Evolutionary conservation across 2,329 filamentous ascomycete genomes (phyloP).

Genomic region (Fusarium nelsonii): DNA sequence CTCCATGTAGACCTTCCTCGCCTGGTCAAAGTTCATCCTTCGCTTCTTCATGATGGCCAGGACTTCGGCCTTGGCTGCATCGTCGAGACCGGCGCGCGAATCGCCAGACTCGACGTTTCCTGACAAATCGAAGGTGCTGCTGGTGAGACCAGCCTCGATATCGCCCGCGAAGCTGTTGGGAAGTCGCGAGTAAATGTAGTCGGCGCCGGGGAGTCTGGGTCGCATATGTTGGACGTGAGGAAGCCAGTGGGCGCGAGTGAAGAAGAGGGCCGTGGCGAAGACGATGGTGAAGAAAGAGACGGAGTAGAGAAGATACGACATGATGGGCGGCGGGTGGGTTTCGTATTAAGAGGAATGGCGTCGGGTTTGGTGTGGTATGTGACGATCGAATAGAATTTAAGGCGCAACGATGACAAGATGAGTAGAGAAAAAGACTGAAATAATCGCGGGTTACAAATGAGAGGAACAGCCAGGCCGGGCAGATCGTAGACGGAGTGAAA

Average conservation of each 20-base stretch:
- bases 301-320: constrained; percentile 86
- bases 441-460: constrained; percentile 31
- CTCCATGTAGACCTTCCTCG: constrained; percentile 86
- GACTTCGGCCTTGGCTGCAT: constrained; percentile 82
- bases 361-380: not conserved
- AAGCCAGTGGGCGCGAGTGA: constrained; percentile 84
- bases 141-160: constrained; percentile 88
- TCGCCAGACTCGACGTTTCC: constrained; percentile 86
- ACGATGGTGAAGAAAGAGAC: constrained; percentile 79
- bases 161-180: constrained; percentile 84
- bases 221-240: constrained; percentile 72
- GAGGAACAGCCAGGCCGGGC: constrained; percentile 17
- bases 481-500: constrained; percentile 24
- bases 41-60: constrained; percentile 90
- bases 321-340: constrained; percentile 54
- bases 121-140: constrained; percentile 83
- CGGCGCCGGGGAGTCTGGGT: constrained; percentile 64
- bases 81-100: constrained; percentile 82
- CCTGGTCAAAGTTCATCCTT: constrained; percentile 89
- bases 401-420: not conserved
- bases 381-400: constrained; percentile 11
- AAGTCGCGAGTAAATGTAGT: constrained; percentile 81
- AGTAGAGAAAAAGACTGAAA: constrained; percentile 6
- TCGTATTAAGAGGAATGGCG: constrained; percentile 8
- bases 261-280: constrained; percentile 79